These are phyloP conservation scores for Podospora comata DNA, from an alignment of 495 filamentous ascomycete species.

Conservation along the genomic window DNA sequence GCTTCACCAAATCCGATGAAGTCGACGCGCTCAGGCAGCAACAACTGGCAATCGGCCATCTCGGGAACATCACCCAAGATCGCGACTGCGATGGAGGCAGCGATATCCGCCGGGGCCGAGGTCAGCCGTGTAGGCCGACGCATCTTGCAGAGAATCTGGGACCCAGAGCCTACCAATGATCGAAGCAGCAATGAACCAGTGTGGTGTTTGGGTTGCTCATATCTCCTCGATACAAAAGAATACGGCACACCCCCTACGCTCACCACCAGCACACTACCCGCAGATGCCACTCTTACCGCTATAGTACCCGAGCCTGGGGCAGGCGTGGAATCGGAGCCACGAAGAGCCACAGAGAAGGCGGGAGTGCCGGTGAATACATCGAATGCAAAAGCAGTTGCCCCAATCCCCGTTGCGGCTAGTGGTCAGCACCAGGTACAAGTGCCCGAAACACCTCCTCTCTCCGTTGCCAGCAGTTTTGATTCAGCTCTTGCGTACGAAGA, in stretches of 20 bases:
- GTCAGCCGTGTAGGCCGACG: conserved; percentile 55
- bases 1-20: conserved; percentile 19
- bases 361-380: background rate
- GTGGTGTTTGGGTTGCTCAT: conserved; percentile 85
- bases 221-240: conserved; percentile 48
- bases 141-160: conserved; percentile 92
- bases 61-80: conserved; percentile 31
- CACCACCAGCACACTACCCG: conserved; percentile 29
- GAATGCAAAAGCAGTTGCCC: background rate
- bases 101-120: conserved; percentile 38
- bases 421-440: conserved; percentile 16
- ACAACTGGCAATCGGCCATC: conserved; percentile 32
- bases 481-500: conserved; percentile 50
- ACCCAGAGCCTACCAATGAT: conserved; percentile 86
- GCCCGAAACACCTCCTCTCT: conserved; percentile 47
- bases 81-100: conserved; percentile 41
- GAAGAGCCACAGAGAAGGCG: background rate
- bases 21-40: conserved; percentile 22
- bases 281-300: conserved; percentile 16
- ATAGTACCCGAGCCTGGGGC: background rate
- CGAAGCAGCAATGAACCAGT: conserved; percentile 62
- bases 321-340: background rate
- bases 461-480: conserved; percentile 46
- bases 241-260: conserved; percentile 21
- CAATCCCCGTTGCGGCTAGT: background rate